phyloP scores from a whole-genome alignment of 2,329 filamentous ascomycete genomes.

The Diaporthe ampelina region DNA sequence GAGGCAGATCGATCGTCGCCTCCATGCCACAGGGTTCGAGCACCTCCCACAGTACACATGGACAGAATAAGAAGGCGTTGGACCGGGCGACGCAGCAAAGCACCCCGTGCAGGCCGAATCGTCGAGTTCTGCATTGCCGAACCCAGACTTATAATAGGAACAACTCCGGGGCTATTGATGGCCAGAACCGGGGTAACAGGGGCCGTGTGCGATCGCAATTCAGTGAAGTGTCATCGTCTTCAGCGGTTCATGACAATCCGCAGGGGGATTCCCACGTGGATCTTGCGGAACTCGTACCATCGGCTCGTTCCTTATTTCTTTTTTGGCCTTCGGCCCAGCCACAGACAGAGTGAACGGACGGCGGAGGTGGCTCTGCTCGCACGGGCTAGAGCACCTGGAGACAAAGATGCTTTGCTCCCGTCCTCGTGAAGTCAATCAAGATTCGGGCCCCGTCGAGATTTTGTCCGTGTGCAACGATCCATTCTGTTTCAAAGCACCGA shows the following conservation, averaged over 20 bases:
- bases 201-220: slow-evolving; percentile 17
- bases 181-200: slow-evolving; percentile 2
- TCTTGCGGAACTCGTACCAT: slow-evolving; percentile 24
- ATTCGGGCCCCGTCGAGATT: slow-evolving; percentile 6
- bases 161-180: slow-evolving; percentile 4
- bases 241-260: slow-evolving; percentile 18
- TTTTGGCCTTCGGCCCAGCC: slow-evolving; percentile 7
- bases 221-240: slow-evolving; percentile 8
- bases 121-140: neutral
- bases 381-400: slow-evolving; percentile 11
- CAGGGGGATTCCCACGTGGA: slow-evolving; percentile 28
- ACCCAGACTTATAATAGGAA: neutral
- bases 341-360: slow-evolving; percentile 9
- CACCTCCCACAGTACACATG: neutral
- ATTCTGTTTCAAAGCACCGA: slow-evolving; percentile 30
- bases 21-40: neutral
- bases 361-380: slow-evolving; percentile 24
- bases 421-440: slow-evolving; percentile 19
- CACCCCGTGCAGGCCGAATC: neutral
- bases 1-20: neutral
- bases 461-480: slow-evolving; percentile 21
- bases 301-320: slow-evolving; percentile 35
- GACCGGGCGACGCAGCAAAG: neutral
- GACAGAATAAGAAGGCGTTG: neutral
- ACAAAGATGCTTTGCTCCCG: slow-evolving; percentile 12